phyloP scores from a whole-genome alignment of 2,329 filamentous ascomycete species.

The Coniochaeta pulveracea region DNA sequence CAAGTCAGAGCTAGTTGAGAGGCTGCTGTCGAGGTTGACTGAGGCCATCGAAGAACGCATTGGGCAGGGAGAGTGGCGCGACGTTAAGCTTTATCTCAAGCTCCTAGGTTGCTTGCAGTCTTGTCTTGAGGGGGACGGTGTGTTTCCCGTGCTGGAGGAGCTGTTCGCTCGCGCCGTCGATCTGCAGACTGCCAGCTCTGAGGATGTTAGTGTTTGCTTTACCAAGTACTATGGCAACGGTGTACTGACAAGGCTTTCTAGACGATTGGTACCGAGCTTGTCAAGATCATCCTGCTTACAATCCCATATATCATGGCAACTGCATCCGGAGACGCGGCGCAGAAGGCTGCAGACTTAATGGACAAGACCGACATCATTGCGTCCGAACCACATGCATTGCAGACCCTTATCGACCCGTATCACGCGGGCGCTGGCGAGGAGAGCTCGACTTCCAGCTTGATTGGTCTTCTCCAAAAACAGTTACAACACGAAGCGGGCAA shows the following conservation, averaged over 20 bases:
- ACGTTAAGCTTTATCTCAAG: constrained; percentile 82
- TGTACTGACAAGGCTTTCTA: constrained; percentile 15
- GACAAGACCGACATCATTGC: constrained; percentile 95
- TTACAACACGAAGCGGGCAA: constrained; percentile 64
- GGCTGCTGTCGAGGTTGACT: constrained; percentile 55
- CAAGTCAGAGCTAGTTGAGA: constrained; percentile 61
- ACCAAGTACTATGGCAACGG: neutral
- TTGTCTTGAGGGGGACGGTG: constrained; percentile 69
- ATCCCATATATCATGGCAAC: constrained; percentile 82
- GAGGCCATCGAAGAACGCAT: constrained; percentile 56
- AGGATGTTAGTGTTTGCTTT: constrained; percentile 56
- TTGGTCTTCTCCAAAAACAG: constrained; percentile 76
- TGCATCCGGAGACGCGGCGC: constrained; percentile 55
- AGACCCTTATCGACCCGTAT: constrained; percentile 80
- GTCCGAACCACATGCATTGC: constrained; percentile 73
- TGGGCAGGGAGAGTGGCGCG: constrained; percentile 68
- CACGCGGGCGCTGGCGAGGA: constrained; percentile 51
- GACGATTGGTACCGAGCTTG: constrained; percentile 71
- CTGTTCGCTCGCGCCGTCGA: constrained; percentile 88
- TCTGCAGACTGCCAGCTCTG: constrained; percentile 82
- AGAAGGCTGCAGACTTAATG: constrained; percentile 68
- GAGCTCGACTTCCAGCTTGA: constrained; percentile 58
- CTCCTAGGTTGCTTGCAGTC: constrained; percentile 81
- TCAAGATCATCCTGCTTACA: constrained; percentile 92
- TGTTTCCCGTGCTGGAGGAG: constrained; percentile 78